Evolutionary conservation across 1,284 basidiomycete genomes (phyloP), one percentile per base, ranked within the genome.

Genomic region (Puccinia novopanici): DNA sequence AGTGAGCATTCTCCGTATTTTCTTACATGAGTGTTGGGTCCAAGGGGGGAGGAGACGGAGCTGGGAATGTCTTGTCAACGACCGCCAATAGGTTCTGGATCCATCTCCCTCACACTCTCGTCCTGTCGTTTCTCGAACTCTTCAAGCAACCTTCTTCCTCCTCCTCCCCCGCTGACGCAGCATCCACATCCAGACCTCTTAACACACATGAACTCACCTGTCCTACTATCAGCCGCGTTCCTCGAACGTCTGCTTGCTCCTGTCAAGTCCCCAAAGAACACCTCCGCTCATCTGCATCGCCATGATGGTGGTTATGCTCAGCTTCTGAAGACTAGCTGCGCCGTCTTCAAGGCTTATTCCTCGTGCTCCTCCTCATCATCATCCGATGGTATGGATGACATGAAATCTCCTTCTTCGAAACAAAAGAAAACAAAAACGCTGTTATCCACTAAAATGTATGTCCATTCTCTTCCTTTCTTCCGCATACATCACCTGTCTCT

Each of bases 171-270:
- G 42, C 22, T 15, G 1, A 34, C 1, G 34, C 13, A 37, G 6
- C 37, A 1, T 40, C 37, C 50, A 55, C n/a, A 10, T n/a, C 27
- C 22, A 70, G 40, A 8, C 24, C 6, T 13, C 22, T 34, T n/a
- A 34, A 45, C 19, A 6, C 48, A 19, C 42, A 2, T 9, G 42
- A 59, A 34, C 37, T 27, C 12, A 59, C 42, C 30, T 59, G 59
- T 59, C 50, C 50, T 9, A 30, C 27, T 27, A 73, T 73, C 24
- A 73, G 59, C 34, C 54, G 57, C n/a, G 54, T 59, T 73, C 19
- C 37, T 73, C 40, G 71, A 73, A 59, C 71, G 59, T 59, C 40
- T 73, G 4, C 34, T 73, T 34, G 42, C n/a, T 30, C 2, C 37
- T 24, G 19, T 71, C 50, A 71, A 71, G 4, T 52, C 27, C 34